phyloP scores from a whole-genome alignment of 495 filamentous ascomycete genomes.

The Friedmanniomyces simplex region DNA sequence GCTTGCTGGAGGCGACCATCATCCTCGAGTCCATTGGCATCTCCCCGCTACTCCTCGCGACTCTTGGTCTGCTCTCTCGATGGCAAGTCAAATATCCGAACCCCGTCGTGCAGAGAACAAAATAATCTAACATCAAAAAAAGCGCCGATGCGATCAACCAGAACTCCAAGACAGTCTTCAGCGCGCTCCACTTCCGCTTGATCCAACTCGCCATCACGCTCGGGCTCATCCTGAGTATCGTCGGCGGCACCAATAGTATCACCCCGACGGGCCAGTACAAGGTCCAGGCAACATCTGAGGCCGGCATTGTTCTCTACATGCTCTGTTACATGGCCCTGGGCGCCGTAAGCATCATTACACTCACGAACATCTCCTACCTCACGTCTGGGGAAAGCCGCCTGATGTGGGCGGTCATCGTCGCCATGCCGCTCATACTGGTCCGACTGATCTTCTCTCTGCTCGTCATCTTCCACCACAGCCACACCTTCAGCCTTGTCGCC shows the following conservation, averaged over 20 bases:
- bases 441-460: slow-evolving; percentile 1
- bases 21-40: background rate
- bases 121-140: background rate
- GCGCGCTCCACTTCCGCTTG: background rate
- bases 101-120: background rate
- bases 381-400: background rate
- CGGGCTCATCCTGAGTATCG: background rate
- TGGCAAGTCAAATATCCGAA: background rate
- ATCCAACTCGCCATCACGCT: background rate
- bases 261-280: background rate
- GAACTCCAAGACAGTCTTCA: background rate
- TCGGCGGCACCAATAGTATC: background rate
- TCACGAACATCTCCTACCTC: background rate
- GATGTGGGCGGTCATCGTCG: background rate
- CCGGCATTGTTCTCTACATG: background rate
- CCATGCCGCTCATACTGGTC: slow-evolving; percentile 1
- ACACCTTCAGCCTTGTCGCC: background rate
- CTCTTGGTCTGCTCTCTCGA: background rate
- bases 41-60: background rate
- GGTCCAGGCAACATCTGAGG: background rate
- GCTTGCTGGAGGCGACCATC: background rate
- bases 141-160: background rate
- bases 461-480: background rate
- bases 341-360: background rate
- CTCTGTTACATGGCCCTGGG: background rate